Evolutionary conservation across 371 early-diverging fungal genomes (phyloP).

Genomic region (Syncephalastrum racemosum): DNA sequence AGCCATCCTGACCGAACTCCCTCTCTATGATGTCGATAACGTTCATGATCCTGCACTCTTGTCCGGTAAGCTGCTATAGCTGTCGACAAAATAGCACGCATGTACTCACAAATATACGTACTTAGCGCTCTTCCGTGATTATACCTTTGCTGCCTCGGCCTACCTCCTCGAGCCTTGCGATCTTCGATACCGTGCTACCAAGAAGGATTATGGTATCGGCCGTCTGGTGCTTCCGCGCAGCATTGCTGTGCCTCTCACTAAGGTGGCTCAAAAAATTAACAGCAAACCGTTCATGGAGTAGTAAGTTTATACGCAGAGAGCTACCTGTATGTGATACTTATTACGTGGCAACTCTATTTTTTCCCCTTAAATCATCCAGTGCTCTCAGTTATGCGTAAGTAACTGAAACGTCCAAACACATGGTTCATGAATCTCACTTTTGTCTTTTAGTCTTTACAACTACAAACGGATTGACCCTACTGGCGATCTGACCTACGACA

Average conservation of each 20-base stretch:
- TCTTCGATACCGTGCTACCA: constrained; percentile 59
- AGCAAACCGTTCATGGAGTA: constrained; percentile 91
- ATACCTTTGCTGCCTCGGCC: constrained; percentile 83
- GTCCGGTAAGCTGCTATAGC: constrained; percentile 46
- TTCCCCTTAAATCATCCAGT: constrained; percentile 15
- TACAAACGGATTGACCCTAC: constrained; percentile 67
- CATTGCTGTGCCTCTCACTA: constrained; percentile 79
- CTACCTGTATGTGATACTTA: neutral
- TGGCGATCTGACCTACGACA: constrained; percentile 61
- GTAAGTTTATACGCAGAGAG: constrained; percentile 27
- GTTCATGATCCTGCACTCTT: constrained; percentile 71
- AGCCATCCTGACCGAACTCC: constrained; percentile 69
- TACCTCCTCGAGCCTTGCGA: constrained; percentile 91
- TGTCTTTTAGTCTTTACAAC: constrained; percentile 68
- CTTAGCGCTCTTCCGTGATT: constrained; percentile 81
- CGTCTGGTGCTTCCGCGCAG: constrained; percentile 70
- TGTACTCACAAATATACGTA: neutral
- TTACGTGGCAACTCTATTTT: neutral
- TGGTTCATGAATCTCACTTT: neutral
- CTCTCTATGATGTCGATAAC: constrained; percentile 68
- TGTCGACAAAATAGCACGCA: neutral
- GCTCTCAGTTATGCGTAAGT: constrained; percentile 43
- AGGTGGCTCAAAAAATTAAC: constrained; percentile 69
- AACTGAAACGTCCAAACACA: neutral
- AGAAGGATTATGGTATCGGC: constrained; percentile 77